Evolutionary conservation across 148 eudicot genomes (phyloP), one percentile per base, ranked within the genome.

Genomic region (Camellia sinensis): DNA sequence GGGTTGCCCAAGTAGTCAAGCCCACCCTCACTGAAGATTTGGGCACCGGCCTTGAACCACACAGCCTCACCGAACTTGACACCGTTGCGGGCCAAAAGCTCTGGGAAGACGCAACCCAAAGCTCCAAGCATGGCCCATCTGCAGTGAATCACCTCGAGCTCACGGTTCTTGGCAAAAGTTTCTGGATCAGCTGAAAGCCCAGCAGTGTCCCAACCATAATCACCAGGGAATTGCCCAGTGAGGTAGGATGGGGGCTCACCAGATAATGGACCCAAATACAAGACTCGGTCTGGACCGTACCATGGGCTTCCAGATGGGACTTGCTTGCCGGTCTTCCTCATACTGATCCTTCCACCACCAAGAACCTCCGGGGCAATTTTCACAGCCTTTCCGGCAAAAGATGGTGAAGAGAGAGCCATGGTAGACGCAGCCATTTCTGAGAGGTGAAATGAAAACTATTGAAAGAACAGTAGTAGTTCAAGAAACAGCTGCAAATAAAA

Each of bases 11-110:
- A 60, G 73, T 80, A 84, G 21, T 84, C 86, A 65, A 77, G 82
- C 41, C 86, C 86, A 18, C 86, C 83, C 67, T 76, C 83, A 11
- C 86, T 84, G 67, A 84, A 84, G 71, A 81, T 84, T 44, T 84
- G 86, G 53, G 86, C 71, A 29, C 81, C 83, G 11, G 83, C 86
- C 81, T 84, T 84, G 81, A 84, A 84, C 86, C 86, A 84, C 17
- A 84, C 81, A 2, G 86, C 86, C 81, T 84, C 86, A 8, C 81
- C 86, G 56, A 80, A 84, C 78, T 84, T 84, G 69, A 84, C 86
- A 14, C 86, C 86, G 41, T 84, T 84, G 12, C 83, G 83, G 59
- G 86, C 83, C 83, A 84, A 77, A 15, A 84, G 86, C 80, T 80
- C 86, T 17, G 86, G 86, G 65, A 84, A 84, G 56, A 84, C 86